These are phyloP conservation scores for Acrocalymma vagum DNA, from an alignment of 2,329 filamentous ascomycete genomes.

Conservation along the genomic window DNA sequence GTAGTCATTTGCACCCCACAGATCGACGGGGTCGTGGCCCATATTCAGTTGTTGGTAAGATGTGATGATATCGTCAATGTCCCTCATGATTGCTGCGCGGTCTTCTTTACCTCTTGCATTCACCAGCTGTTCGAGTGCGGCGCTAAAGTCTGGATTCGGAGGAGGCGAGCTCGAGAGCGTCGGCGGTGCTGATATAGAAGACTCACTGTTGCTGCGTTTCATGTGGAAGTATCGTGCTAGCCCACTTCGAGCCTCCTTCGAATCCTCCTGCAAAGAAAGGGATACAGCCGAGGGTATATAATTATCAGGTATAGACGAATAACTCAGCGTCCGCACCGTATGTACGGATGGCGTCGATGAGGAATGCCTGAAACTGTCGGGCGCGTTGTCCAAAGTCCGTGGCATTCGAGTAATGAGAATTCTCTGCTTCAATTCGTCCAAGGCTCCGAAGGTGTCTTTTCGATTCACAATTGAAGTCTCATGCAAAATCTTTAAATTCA, in stretches of 20 bases:
- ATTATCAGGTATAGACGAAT: constrained; percentile 17
- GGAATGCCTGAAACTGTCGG: constrained; percentile 5
- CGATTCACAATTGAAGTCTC: constrained; percentile 47
- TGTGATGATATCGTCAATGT: constrained; percentile 44
- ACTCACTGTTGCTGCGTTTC: constrained; percentile 22
- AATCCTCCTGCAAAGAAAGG: constrained; percentile 17
- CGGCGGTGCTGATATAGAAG: constrained; percentile 11
- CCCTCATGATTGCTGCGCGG: constrained; percentile 34
- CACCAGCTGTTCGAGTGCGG: constrained; percentile 31
- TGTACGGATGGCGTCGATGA: constrained; percentile 20
- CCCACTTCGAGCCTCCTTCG: constrained; percentile 22
- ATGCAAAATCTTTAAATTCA: constrained; percentile 47
- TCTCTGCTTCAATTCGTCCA: constrained; percentile 49
- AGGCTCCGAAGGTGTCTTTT: constrained; percentile 39
- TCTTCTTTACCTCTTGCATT: constrained; percentile 26
- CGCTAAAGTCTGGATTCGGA: constrained; percentile 24
- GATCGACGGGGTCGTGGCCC: constrained; percentile 1
- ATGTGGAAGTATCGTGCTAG: constrained; percentile 33
- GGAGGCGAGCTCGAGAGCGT: constrained; percentile 8
- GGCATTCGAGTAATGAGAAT: constrained; percentile 32
- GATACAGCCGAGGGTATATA: constrained; percentile 31
- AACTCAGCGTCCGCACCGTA: constrained; percentile 20
- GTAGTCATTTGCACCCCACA: constrained; percentile 7
- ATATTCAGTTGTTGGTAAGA: constrained; percentile 35
- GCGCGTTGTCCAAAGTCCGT: constrained; percentile 19